phyloP scores from a whole-genome alignment of 2,329 filamentous ascomycete species.

The Beauveria sp. region DNA sequence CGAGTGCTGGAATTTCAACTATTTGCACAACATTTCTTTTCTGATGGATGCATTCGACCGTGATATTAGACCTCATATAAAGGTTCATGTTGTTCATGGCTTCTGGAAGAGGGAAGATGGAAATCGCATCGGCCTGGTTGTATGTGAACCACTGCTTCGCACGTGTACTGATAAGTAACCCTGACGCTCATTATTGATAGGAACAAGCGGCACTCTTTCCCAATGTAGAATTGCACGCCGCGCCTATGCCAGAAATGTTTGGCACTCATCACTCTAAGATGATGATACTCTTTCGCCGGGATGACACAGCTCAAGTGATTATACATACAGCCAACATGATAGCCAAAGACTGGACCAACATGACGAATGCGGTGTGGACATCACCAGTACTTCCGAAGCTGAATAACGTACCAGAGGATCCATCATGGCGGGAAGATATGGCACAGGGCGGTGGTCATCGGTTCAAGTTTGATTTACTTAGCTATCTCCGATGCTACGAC shows the following conservation, averaged over 20 bases:
- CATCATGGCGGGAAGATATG: slow-evolving; percentile 14
- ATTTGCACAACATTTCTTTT: slow-evolving; percentile 52
- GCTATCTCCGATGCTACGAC: slow-evolving; percentile 66
- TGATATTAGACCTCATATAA: slow-evolving; percentile 40
- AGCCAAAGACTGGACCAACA: slow-evolving; percentile 75
- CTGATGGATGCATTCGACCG: slow-evolving; percentile 46
- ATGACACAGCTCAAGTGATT: slow-evolving; percentile 68
- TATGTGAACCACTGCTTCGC: slow-evolving; percentile 21
- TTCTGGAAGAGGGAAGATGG: slow-evolving; percentile 61
- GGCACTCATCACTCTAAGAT: slow-evolving; percentile 86
- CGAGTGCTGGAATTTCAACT: slow-evolving; percentile 67
- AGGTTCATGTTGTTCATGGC: slow-evolving; percentile 51
- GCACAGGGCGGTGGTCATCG: slow-evolving; percentile 52
- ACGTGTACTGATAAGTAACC: neutral
- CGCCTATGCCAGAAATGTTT: slow-evolving; percentile 76
- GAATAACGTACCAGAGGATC: neutral
- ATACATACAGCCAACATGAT: slow-evolving; percentile 94
- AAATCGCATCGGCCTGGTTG: slow-evolving; percentile 49
- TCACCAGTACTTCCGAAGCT: slow-evolving; percentile 60
- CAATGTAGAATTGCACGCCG: slow-evolving; percentile 64
- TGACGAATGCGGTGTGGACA: slow-evolving; percentile 77
- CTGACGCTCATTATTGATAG: slow-evolving; percentile 29
- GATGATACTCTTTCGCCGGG: slow-evolving; percentile 73
- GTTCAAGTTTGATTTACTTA: slow-evolving; percentile 70
- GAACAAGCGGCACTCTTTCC: slow-evolving; percentile 51